Base-by-base conservation (phyloP, 2,329 filamentous ascomycete genomes). In the Dactylellina drechsleri region DNA sequence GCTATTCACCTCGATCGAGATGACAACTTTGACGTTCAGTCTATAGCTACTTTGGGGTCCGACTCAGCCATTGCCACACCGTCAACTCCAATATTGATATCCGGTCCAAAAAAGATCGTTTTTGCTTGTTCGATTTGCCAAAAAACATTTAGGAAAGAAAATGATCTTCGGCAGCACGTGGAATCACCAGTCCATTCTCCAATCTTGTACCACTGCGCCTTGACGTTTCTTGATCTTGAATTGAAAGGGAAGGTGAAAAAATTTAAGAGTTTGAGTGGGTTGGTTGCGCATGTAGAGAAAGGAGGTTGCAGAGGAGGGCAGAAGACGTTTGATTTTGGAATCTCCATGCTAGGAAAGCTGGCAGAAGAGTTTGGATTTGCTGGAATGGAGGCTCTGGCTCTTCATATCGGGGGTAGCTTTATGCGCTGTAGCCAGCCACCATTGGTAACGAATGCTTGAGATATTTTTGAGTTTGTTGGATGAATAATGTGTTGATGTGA, bases 201-300 rank as follows among this genome's bases (percentile, higher is more conserved):
- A 1, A 47, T 54, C 8, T 20, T 65, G 28, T 65, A 65, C 12
- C 60, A 65, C 20, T 65, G 49, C n/a, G 4, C 7, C 7, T 13
- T 65, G 26, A 18, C 60, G 20, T 65, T 65, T 18, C 18, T 65
- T 2, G 49, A 15, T 0, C 4, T 16, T 12, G 5, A 26, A 8
- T 1, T 12, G 8, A 16, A n/a, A 20, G 60, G 49, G 7, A 28
- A 54, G 18, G 36, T 54, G 6, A 56, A 23, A 20, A 26, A 15
- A 13, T 66, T 66, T 41, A 66, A 66, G n/a, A 49, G 40, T 40
- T 31, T 66, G 12, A 58, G 62, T 26, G 40, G 62, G n/a, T 47
- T 66, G 41, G 28, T 41, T 8, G 6, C 6, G 8, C 62, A 66
- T 58, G 2, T 66, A 8, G 62, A 66, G 49, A 36, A 16, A n/a